A percentile compares a stretch with the other conserved stretches of the same genome.
Evolutionary conservation across 2,329 filamentous ascomycete species (phyloP).

Genomic region (Microsporum audouinii): DNA sequence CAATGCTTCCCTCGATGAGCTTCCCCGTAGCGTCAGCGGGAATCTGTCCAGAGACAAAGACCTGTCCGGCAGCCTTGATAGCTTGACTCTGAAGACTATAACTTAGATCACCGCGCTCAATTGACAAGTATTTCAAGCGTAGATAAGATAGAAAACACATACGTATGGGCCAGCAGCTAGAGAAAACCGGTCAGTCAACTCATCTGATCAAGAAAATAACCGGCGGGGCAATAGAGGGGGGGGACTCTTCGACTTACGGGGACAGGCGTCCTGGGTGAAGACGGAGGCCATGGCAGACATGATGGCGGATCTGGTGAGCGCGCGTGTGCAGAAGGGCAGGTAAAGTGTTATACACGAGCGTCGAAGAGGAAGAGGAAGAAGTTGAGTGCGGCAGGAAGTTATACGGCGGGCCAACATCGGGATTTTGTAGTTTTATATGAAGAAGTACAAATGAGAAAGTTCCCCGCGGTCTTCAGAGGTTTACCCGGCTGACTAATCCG

Average conservation of each 20-base stretch:
- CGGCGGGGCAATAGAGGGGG: background rate
- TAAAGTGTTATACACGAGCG: background rate
- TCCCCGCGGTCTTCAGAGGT: background rate
- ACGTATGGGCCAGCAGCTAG: slow-evolving; percentile 31
- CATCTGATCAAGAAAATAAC: background rate
- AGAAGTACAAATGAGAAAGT: background rate
- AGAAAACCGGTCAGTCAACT: slow-evolving; percentile 3
- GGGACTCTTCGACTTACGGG: slow-evolving; percentile 28
- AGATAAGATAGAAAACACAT: slow-evolving; percentile 14
- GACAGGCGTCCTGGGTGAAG: slow-evolving; percentile 35
- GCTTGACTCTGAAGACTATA: slow-evolving; percentile 39
- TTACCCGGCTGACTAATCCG: background rate
- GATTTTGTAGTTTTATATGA: background rate
- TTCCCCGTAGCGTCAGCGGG: slow-evolving; percentile 53
- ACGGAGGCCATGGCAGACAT: slow-evolving; percentile 33
- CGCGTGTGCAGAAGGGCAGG: background rate
- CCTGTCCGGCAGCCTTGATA: slow-evolving; percentile 54
- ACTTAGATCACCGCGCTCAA: background rate
- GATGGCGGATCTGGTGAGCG: slow-evolving; percentile 7
- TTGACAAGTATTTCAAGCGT: background rate
- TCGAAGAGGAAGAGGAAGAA: background rate
- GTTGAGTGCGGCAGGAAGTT: background rate
- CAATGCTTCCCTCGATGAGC: slow-evolving; percentile 53
- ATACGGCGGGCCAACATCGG: background rate
- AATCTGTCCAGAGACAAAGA: slow-evolving; percentile 67